Percentiles rank a stretch among this genome's conserved stretches.
Conservation (phyloP, 805 yeast species). For the Wickerhamomyces ciferrii region DNA sequence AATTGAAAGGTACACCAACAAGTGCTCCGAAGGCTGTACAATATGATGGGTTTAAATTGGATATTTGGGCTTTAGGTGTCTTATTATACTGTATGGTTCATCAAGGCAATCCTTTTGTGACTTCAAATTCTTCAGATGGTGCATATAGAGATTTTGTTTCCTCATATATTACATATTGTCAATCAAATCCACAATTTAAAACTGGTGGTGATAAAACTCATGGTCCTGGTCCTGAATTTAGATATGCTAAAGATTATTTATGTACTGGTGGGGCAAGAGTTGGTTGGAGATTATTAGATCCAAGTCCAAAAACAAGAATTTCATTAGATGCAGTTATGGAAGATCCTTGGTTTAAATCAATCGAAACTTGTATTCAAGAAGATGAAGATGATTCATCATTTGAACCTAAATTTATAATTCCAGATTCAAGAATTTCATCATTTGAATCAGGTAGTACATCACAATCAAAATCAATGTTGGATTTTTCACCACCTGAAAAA, state of each 20-base stretch:
- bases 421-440: neutral
- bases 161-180: constrained; percentile 35
- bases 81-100: constrained; percentile 55
- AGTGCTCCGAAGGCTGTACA: constrained; percentile 26
- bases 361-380: constrained; percentile 59
- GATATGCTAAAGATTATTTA: constrained; percentile 58
- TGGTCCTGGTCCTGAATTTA: constrained; percentile 72
- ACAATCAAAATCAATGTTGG: neutral
- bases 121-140: constrained; percentile 40
- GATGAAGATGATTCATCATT: constrained; percentile 12
- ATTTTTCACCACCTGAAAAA: neutral
- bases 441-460: constrained; percentile 7
- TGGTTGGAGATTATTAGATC: constrained; percentile 73
- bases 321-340: constrained; percentile 45
- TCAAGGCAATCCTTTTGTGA: constrained; percentile 55
- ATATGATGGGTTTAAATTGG: constrained; percentile 65
- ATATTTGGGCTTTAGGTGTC: constrained; percentile 71
- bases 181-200: constrained; percentile 42
- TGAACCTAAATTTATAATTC: neutral
- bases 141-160: constrained; percentile 52
- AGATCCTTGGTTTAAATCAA: constrained; percentile 58
- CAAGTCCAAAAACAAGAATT: constrained; percentile 48
- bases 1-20: constrained; percentile 32
- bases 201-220: constrained; percentile 37
- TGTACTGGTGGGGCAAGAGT: constrained; percentile 59